A percentile compares a stretch with the other conserved stretches of the same genome.
These are phyloP conservation scores for Limnanthes douglasii DNA, from an alignment of 345 rosid species.

Conservation along the genomic window DNA sequence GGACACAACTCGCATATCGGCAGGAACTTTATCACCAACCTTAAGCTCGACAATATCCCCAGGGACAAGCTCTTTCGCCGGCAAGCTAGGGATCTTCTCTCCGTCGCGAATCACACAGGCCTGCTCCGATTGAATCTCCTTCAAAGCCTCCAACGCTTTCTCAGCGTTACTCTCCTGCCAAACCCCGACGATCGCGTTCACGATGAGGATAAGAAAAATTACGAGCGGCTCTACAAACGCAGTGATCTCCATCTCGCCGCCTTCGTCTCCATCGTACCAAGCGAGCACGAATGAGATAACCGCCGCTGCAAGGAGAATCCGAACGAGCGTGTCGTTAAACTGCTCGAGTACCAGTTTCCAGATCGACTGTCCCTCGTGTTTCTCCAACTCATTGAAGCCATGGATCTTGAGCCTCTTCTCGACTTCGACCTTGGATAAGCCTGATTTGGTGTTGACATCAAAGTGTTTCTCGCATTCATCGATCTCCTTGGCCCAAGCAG, in stretches of 20 bases:
- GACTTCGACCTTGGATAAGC: constrained; percentile 41
- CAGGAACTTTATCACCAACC: constrained; percentile 91
- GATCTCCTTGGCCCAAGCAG: constrained; percentile 61
- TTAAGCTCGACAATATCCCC: constrained; percentile 80
- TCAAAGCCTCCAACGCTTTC: constrained; percentile 86
- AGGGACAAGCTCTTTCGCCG: constrained; percentile 80
- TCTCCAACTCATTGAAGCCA: constrained; percentile 77
- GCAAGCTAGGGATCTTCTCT: constrained; percentile 20
- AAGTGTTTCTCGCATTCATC: constrained; percentile 46
- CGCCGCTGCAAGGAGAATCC: constrained; percentile 72
- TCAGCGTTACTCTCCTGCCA: constrained; percentile 94
- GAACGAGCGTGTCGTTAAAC: constrained; percentile 71
- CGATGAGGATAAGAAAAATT: constrained; percentile 77
- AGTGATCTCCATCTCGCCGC: constrained; percentile 78
- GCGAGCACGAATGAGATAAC: constrained; percentile 69
- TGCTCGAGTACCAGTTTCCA: constrained; percentile 60
- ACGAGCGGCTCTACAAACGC: constrained; percentile 94
- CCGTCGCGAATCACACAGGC: constrained; percentile 66
- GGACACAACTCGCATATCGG: constrained; percentile 66
- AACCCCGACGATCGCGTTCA: constrained; percentile 76
- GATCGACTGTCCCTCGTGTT: constrained; percentile 53
- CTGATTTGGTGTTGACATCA: constrained; percentile 24
- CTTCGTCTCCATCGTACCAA: constrained; percentile 68
- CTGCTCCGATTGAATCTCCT: constrained; percentile 80
- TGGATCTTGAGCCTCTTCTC: constrained; percentile 28